Conservation (phyloP, 2,329 filamentous ascomycete genomes). For the Scopulariopsis brevicaulis region DNA sequence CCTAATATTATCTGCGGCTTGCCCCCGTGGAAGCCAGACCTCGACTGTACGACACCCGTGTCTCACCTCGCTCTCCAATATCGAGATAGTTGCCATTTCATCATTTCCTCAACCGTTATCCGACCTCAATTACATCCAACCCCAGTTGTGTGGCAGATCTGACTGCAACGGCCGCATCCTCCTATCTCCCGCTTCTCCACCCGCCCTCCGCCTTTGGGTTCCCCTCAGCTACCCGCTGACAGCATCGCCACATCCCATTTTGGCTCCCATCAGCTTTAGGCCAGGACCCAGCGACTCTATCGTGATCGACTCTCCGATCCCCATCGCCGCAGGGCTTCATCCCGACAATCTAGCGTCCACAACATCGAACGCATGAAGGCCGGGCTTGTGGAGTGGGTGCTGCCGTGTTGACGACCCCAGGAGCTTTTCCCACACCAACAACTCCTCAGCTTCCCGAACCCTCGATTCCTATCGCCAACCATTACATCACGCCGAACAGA, state of each 20-base stretch:
- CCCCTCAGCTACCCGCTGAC: background rate
- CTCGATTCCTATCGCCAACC: background rate
- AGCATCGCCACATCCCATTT: background rate
- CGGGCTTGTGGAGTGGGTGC: background rate
- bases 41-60: background rate
- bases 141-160: background rate
- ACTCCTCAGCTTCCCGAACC: background rate
- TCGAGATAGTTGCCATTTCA: background rate
- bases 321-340: background rate
- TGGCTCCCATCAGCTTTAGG: background rate
- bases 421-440: background rate
- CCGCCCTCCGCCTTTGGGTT: background rate
- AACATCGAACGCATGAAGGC: background rate
- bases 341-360: background rate
- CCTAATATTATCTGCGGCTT: background rate
- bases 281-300: background rate
- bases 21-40: background rate
- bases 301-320: background rate
- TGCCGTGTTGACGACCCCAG: background rate
- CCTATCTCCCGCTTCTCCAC: background rate
- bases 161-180: background rate
- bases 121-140: background rate
- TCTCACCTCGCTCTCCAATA: background rate
- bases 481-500: background rate
- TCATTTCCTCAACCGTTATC: background rate